A percentile compares a stretch with the other conserved stretches of the same genome.
Evolutionary conservation across 2,329 filamentous ascomycete genomes (phyloP).

Genomic region (Dendrostoma leiphaemia): DNA sequence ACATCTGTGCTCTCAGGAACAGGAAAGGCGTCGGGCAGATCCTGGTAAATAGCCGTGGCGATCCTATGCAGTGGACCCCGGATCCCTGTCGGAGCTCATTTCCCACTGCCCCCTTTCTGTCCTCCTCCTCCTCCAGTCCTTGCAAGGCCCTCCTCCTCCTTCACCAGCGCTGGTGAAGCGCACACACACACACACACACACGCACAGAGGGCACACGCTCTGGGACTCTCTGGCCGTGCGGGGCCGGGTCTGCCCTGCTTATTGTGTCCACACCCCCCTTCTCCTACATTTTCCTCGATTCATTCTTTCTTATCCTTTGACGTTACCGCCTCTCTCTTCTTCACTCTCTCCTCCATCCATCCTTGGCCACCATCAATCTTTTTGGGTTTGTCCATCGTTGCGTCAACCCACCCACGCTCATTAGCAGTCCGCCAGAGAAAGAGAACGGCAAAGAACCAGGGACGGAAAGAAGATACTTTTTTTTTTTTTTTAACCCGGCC

Average conservation of each 20-base stretch:
- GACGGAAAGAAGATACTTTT: not conserved
- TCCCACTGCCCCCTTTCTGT: not conserved
- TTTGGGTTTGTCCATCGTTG: slow-evolving; percentile 1
- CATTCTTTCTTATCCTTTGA: slow-evolving; percentile 19
- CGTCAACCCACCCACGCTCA: slow-evolving; percentile 9
- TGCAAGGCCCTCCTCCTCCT: not conserved
- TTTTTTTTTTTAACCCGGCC: not conserved
- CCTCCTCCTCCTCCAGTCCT: not conserved
- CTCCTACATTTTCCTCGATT: not conserved
- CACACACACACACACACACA: not conserved
- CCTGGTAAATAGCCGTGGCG: not conserved
- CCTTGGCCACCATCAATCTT: not conserved
- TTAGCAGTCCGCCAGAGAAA: not conserved
- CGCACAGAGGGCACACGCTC: slow-evolving; percentile 1
- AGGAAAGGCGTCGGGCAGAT: not conserved
- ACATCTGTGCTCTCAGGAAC: slow-evolving; percentile 6
- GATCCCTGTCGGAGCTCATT: not conserved
- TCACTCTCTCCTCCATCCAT: not conserved
- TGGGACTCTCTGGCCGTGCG: no score
- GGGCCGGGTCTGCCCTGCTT: no score
- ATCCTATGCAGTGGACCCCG: not conserved
- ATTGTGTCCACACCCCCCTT: not conserved
- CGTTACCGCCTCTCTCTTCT: slow-evolving; percentile 20
- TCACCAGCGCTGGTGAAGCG: not conserved
- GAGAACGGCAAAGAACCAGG: not conserved